A percentile compares a stretch with the other conserved stretches of the same genome.
Evolutionary conservation across 805 yeast genomes (phyloP).

Genomic region (Lipomyces yamadae): DNA sequence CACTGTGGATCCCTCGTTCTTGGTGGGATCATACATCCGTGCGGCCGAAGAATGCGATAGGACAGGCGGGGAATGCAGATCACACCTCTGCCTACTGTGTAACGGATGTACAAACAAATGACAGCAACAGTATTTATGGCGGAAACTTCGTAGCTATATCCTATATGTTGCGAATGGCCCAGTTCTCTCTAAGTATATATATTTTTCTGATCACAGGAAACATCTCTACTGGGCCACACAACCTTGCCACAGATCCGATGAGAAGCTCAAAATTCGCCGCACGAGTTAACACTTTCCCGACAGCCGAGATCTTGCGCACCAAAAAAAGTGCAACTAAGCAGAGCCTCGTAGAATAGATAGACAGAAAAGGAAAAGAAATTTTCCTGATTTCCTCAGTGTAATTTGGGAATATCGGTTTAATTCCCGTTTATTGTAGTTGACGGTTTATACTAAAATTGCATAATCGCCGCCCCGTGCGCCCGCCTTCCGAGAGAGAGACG

Average conservation of each 20-base stretch:
- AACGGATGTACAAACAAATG: too few relatives aligned
- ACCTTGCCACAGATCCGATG: background rate
- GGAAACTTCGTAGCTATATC: background rate
- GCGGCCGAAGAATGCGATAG: background rate
- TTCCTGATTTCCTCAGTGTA: background rate
- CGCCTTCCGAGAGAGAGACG: background rate
- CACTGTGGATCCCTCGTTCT: too few relatives aligned
- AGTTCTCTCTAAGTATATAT: background rate
- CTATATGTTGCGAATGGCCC: background rate
- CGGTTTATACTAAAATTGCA: too few relatives aligned
- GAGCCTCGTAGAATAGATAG: background rate
- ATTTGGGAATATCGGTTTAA: background rate
- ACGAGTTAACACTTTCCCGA: background rate
- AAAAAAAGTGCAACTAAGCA: background rate
- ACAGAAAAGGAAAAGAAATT: background rate
- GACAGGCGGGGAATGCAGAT: background rate
- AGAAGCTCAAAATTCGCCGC: background rate
- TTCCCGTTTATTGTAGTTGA: background rate
- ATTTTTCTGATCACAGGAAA: background rate
- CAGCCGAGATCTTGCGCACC: background rate
- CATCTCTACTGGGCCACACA: too few relatives aligned
- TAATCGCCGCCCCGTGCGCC: background rate
- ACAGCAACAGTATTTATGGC: background rate
- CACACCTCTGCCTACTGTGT: background rate
- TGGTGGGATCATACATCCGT: background rate